Conservation (phyloP, 2,329 filamentous ascomycete species). For the Harringtonia aguacate region DNA sequence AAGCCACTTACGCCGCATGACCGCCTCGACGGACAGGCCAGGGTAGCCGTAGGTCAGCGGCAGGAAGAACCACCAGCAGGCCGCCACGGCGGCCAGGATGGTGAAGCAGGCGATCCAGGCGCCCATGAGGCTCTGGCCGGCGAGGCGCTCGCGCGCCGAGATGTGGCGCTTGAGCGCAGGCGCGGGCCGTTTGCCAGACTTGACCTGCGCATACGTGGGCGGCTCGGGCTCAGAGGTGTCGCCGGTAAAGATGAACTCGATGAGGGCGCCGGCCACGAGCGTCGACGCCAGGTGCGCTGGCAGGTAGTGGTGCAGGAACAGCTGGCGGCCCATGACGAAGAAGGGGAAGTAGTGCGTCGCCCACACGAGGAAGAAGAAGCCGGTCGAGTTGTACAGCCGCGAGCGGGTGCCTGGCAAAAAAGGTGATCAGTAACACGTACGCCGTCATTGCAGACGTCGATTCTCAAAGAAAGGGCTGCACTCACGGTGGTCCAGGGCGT, state of each 20-base stretch:
- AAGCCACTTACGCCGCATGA: conserved; percentile 84
- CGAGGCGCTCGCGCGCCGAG: conserved; percentile 73
- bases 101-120: conserved; percentile 70
- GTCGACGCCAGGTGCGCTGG: conserved; percentile 86
- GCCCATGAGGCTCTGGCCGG: conserved; percentile 62
- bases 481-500: conserved; percentile 88
- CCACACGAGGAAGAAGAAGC: conserved; percentile 98
- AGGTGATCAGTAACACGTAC: background rate
- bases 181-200: conserved; percentile 28
- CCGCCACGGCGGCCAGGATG: conserved; percentile 57
- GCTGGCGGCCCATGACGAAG: conserved; percentile 94
- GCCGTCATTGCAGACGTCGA: too few relatives aligned
- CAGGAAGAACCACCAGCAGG: conserved; percentile 85
- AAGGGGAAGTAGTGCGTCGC: conserved; percentile 96
- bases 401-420: conserved; percentile 79
- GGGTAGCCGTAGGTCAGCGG: conserved; percentile 94
- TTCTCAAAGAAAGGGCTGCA: conserved; percentile 18
- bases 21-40: conserved; percentile 67
- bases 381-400: conserved; percentile 94
- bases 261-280: conserved; percentile 78
- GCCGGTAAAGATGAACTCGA: conserved; percentile 94
- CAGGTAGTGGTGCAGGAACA: conserved; percentile 96
- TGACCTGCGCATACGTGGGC: conserved; percentile 29
- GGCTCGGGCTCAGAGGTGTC: conserved; percentile 56
- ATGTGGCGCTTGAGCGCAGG: conserved; percentile 45